Evolutionary conservation across 129 eudicot genomes (phyloP).

Genomic region (Flaveria linearis): DNA sequence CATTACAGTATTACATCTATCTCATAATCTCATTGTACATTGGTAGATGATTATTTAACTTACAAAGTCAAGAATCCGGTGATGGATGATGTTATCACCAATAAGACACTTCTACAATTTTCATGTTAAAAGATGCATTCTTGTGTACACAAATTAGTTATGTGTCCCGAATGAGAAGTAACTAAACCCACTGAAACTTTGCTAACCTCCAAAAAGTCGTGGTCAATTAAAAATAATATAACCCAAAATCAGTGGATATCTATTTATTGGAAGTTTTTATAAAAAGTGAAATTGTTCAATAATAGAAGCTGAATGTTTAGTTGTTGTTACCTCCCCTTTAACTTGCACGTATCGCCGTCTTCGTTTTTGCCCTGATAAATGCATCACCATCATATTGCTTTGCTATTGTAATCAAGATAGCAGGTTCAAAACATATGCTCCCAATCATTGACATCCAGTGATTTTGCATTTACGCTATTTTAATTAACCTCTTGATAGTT

Average conservation of each 20-base stretch:
- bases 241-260: background rate
- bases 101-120: no score
- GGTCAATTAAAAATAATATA: no score
- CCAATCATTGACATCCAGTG: background rate
- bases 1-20: background rate
- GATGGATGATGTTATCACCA: no score
- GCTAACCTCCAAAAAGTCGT: no score
- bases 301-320: background rate
- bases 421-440: background rate
- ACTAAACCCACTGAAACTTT: no score
- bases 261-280: background rate
- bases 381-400: conserved; percentile 8
- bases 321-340: background rate
- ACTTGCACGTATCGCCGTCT: background rate
- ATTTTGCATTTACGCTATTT: background rate
- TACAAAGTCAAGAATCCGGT: no score
- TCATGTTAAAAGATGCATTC: no score
- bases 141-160: no score
- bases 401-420: background rate
- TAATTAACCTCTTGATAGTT: background rate
- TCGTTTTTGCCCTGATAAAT: background rate
- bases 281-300: background rate
- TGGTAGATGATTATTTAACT: background rate
- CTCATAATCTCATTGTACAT: background rate
- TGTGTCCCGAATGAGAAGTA: no score